These are phyloP conservation scores for Malus asiatica DNA, from an alignment of 306 rosid species.

Conservation along the genomic window DNA sequence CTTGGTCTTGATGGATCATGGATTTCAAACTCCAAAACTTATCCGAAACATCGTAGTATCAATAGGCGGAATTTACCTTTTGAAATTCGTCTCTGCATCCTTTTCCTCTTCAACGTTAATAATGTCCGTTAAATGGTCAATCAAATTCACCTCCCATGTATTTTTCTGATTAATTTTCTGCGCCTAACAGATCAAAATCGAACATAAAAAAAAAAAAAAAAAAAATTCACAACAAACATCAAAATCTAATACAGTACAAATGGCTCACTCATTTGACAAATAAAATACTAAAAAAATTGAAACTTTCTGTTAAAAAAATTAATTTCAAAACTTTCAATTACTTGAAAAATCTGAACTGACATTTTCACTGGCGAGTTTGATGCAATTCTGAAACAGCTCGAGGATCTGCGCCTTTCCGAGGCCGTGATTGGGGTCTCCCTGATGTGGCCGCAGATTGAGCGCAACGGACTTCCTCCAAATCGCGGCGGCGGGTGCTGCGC, in stretches of 20 bases:
- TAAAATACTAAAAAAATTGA: background rate
- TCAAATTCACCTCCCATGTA: constrained; percentile 92
- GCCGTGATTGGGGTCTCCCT: constrained; percentile 25
- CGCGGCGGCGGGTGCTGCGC: constrained; percentile 87
- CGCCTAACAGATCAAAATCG: constrained; percentile 11
- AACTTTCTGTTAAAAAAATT: background rate
- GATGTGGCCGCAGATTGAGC: constrained; percentile 22
- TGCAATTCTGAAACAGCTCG: constrained; percentile 91
- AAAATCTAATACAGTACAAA: background rate
- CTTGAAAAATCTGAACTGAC: constrained; percentile 21
- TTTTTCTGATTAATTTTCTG: constrained; percentile 99
- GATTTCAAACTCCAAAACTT: no score
- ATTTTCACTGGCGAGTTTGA: constrained; percentile 95
- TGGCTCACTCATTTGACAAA: background rate
- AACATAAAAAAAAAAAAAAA: no score
- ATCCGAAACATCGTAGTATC: no score
- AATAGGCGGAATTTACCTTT: no score
- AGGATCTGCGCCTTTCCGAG: constrained; percentile 80
- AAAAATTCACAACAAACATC: background rate
- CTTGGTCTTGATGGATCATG: no score
- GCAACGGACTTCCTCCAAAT: constrained; percentile 54
- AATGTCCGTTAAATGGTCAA: constrained; percentile 87
- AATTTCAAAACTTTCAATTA: background rate
- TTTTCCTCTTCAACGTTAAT: constrained; percentile 75
- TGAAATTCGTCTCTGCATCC: constrained; percentile 67